A percentile compares a stretch with the other conserved stretches of the same genome.
phyloP scores from a whole-genome alignment of 139 green algal species.

The Spirogloea muscicola region DNA sequence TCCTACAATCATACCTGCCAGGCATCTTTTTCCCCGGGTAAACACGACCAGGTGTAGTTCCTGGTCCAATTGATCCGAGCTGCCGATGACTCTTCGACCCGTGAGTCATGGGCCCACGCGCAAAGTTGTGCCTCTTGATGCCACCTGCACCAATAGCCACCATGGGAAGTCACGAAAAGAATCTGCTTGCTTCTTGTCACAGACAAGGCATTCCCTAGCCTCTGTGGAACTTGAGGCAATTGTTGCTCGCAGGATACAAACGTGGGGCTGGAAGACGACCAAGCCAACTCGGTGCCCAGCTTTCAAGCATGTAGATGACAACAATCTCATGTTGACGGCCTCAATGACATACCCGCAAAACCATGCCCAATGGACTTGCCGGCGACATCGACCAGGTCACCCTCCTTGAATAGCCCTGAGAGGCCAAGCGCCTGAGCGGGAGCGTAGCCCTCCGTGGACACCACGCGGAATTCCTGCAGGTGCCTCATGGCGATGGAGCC shows the following conservation, averaged over 20 bases:
- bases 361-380: conserved; percentile 77
- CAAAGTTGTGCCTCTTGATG: conserved; percentile 92
- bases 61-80: conserved; percentile 87
- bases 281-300: too few species aligned
- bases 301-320: too few species aligned
- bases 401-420: conserved; percentile 85
- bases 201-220: too few species aligned
- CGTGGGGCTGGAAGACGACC: too few species aligned
- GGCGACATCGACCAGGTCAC: conserved; percentile 86
- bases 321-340: too few species aligned
- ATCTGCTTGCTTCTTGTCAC: too few species aligned
- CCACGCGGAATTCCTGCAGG: conserved; percentile 77
- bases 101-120: conserved; percentile 94
- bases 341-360: conserved; percentile 48
- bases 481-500: conserved; percentile 68
- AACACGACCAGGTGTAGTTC: conserved; percentile 83
- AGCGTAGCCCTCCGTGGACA: conserved; percentile 52
- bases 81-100: conserved; percentile 93
- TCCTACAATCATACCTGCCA: too few species aligned
- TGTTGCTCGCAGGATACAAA: too few species aligned
- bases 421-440: conserved; percentile 78
- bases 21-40: conserved; percentile 93
- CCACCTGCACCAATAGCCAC: conserved; percentile 57
- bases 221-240: too few species aligned
- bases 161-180: too few species aligned